These are phyloP conservation scores for Fagus crenata DNA, from an alignment of 306 rosid species.

Conservation along the genomic window DNA sequence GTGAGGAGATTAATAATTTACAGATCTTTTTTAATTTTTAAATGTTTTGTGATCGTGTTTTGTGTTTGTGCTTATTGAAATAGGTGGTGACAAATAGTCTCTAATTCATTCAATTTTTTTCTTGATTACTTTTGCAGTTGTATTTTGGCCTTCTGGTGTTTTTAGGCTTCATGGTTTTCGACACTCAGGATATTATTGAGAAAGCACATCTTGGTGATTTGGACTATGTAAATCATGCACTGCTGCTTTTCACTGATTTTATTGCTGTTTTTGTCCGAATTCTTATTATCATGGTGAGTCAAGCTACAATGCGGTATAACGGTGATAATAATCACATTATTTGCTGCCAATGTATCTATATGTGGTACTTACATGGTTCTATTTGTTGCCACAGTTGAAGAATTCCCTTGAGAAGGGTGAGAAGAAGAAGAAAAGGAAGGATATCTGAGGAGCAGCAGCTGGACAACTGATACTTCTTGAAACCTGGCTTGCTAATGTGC, in stretches of 20 bases:
- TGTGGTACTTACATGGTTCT: neutral
- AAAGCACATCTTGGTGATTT: slow-evolving; percentile 75
- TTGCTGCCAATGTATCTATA: neutral
- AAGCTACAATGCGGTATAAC: neutral
- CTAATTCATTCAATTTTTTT: neutral
- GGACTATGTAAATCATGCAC: slow-evolving; percentile 87
- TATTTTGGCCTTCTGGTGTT: slow-evolving; percentile 88
- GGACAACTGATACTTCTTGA: neutral
- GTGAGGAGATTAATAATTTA: slow-evolving; percentile 27
- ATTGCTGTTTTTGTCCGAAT: slow-evolving; percentile 71
- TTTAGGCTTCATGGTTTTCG: slow-evolving; percentile 71
- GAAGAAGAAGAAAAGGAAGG: slow-evolving; percentile 65
- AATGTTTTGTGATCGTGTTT: neutral
- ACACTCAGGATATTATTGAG: slow-evolving; percentile 88
- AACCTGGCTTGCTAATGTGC: neutral
- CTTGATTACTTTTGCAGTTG: slow-evolving; percentile 48
- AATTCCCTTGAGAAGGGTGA: slow-evolving; percentile 56
- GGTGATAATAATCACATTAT: neutral
- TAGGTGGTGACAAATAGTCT: neutral
- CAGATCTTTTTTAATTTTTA: neutral
- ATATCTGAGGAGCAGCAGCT: neutral
- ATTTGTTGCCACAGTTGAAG: slow-evolving; percentile 47
- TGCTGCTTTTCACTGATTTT: slow-evolving; percentile 78
- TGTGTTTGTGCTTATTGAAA: slow-evolving; percentile 1
- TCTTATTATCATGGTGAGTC: slow-evolving; percentile 66